Evolutionary conservation across 1,284 basidiomycete species (phyloP).

Genomic region (Tetrapyrgos nigripes): DNA sequence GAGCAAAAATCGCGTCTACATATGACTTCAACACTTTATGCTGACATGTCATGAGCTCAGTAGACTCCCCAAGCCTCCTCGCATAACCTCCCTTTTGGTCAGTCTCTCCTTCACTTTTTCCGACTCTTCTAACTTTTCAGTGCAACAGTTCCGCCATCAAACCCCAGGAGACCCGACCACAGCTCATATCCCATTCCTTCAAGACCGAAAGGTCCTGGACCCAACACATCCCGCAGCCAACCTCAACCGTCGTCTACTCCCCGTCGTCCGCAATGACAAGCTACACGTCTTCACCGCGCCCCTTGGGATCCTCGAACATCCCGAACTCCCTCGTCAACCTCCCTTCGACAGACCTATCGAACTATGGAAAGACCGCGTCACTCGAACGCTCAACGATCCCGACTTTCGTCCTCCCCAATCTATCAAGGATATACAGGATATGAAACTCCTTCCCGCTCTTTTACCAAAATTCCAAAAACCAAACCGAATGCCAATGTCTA

Average conservation of each 20-base stretch:
- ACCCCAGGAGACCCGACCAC: conserved; percentile 8
- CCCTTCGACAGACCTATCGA: conserved; percentile 8
- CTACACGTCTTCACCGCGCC: conserved; percentile 7
- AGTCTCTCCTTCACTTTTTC: background rate
- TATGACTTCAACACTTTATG: no score
- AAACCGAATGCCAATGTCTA: conserved; percentile 11
- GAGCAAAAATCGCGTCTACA: no score
- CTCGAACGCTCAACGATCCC: conserved; percentile 4
- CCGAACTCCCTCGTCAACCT: conserved; percentile 4
- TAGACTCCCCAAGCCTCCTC: conserved; percentile 10
- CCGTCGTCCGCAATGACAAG: background rate
- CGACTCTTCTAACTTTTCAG: background rate
- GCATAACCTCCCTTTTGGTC: conserved; percentile 10
- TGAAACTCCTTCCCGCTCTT: background rate
- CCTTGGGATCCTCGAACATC: conserved; percentile 10
- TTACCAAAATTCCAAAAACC: conserved; percentile 10
- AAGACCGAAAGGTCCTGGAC: conserved; percentile 4
- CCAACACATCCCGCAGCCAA: conserved; percentile 14
- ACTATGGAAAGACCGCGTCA: conserved; percentile 15
- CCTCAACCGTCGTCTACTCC: background rate
- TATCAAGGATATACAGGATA: background rate
- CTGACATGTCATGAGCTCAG: conserved; percentile 18
- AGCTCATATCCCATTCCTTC: background rate
- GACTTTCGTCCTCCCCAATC: background rate
- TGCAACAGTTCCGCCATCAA: conserved; percentile 10